Evolutionary conservation across 2,329 filamentous ascomycete genomes (phyloP).

Genomic region (Microcyclospora pomicola): DNA sequence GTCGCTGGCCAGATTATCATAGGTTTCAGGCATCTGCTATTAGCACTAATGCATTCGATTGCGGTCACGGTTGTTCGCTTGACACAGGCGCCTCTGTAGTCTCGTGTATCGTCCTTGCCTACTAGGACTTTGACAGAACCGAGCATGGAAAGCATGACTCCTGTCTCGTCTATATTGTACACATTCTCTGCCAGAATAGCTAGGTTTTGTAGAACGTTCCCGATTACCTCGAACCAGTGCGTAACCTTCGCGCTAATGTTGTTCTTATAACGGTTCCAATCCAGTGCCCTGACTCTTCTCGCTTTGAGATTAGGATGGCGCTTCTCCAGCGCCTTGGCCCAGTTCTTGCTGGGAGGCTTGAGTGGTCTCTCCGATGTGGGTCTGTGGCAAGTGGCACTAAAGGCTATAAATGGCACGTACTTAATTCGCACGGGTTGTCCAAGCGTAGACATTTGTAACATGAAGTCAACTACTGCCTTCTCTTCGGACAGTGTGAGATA

Average conservation of each 20-base stretch:
- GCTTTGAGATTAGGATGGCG: constrained; percentile 16
- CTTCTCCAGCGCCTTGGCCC: constrained; percentile 11
- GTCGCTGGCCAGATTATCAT: constrained; percentile 18
- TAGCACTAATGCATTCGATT: constrained; percentile 15
- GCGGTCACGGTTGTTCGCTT: constrained; percentile 16
- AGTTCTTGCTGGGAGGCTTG: constrained; percentile 9
- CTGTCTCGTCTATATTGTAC: constrained; percentile 27
- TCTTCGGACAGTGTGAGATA: constrained; percentile 8
- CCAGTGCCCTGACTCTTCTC: constrained; percentile 12
- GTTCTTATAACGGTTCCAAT: constrained; percentile 16
- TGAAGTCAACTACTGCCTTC: constrained; percentile 6
- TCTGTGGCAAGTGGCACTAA: constrained; percentile 5
- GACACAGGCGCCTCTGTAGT: constrained; percentile 14
- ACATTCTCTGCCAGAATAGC: constrained; percentile 18
- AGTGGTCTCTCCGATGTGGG: constrained; percentile 1
- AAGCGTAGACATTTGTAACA: constrained; percentile 6
- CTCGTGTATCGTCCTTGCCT: constrained; percentile 13
- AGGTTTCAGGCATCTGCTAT: constrained; percentile 14
- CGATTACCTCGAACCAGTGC: constrained; percentile 21
- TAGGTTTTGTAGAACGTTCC: constrained; percentile 13
- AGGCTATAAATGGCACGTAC: constrained; percentile 7
- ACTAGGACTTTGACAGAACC: constrained; percentile 21
- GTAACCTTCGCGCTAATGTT: constrained; percentile 21
- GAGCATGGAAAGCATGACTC: constrained; percentile 19
- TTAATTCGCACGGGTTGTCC: constrained; percentile 8